Evolutionary conservation across 257 asterid species (phyloP), one percentile per base, ranked within the genome.

Genomic region (Solanum pinnatisectum): DNA sequence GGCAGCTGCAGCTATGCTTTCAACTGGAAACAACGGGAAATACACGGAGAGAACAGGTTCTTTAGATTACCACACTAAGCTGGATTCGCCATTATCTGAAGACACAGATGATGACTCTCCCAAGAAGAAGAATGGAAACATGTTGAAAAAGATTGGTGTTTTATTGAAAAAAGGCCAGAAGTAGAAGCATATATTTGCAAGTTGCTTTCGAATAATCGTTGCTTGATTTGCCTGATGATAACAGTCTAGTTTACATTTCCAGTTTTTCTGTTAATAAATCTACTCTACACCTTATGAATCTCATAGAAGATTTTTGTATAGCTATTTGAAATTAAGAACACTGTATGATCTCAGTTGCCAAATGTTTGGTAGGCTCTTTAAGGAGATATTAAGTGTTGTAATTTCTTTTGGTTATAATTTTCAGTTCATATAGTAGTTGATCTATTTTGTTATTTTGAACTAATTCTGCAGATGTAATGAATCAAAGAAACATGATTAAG

Each of bases 1-100:
- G 92, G 98, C 97, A 1, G 99, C 99, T 70, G 93, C 99, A 7
- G 91, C 96, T 33, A 97, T 97, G 91, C 98, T 97, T 88, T 92
- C 98, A 20, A 87, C 89, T 3, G 96, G 94, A 10, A 92, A 91
- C 36, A 92, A 91, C 10, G 95, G 94, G 60, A 96, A 95, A 67
- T 88, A 90, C 49, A 90, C 90, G 4, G 96, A 94, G 46, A 94
- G 95, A 71, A 91, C 93, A 9, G 94, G 95, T 15, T 87, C 95
- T 10, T 77, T 95, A 30, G 97, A 93, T 73, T 94, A 93, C 89
- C 91, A 93, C 27, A 91, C 93, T 3, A 96, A 91, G 89, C 16
- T 95, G 86, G 93, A 89, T 7, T 88, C 93, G 39, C 94, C 97
- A 0, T 92, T 88, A 86, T 87, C 94, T 1, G 98, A 95, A 83